Evolutionary conservation across 1,284 basidiomycete species (phyloP).

Genomic region (Fomitopsis betulina): DNA sequence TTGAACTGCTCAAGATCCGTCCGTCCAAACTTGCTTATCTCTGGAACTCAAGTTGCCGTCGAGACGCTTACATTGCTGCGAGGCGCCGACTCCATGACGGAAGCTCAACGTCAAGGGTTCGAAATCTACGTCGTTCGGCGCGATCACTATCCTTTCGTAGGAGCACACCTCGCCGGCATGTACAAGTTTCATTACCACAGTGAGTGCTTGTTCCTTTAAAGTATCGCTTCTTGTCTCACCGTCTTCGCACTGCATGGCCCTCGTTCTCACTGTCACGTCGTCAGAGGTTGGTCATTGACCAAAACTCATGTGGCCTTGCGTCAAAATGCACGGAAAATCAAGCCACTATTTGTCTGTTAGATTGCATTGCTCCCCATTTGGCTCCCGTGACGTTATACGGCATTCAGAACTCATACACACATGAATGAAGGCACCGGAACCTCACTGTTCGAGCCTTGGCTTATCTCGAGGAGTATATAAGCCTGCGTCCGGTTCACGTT

Average conservation of each 20-base stretch:
- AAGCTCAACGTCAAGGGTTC: neutral
- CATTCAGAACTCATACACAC: neutral
- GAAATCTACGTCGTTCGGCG: neutral
- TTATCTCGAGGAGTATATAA: neutral
- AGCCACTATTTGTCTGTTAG: neutral
- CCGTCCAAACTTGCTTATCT: too few species aligned
- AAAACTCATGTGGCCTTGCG: neutral
- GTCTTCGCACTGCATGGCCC: neutral
- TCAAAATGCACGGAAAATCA: neutral
- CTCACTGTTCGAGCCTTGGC: neutral
- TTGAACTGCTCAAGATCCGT: too few species aligned
- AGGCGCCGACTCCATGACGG: neutral
- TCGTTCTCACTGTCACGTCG: neutral
- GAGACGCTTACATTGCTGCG: neutral
- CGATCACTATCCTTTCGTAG: neutral
- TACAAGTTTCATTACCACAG: neutral
- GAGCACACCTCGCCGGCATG: neutral
- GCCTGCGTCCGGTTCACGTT: neutral
- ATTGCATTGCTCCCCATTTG: neutral
- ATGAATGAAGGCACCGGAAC: neutral
- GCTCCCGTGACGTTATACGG: neutral
- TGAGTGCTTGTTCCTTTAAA: neutral
- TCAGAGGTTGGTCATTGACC: neutral
- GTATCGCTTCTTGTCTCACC: neutral
- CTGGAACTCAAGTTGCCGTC: too few species aligned